phyloP scores from a whole-genome alignment of 148 eudicot genomes.

The Polygonum aviculare region DNA sequence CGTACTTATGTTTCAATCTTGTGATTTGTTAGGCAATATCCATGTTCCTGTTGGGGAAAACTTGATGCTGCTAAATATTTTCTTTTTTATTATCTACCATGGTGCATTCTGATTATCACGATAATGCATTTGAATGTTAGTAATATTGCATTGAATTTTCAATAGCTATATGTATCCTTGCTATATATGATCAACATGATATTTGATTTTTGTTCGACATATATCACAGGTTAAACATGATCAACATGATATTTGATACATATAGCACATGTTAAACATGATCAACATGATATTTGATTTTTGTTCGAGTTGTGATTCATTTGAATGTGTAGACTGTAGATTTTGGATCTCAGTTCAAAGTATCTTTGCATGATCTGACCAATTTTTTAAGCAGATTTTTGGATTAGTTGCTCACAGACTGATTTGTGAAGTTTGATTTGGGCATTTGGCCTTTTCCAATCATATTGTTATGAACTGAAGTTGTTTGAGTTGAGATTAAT shows the following conservation, averaged over 20 bases:
- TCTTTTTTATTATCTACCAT: no score
- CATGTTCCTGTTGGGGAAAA: neutral
- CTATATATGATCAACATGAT: neutral
- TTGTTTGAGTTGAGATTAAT: neutral
- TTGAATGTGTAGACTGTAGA: neutral
- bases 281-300: no score
- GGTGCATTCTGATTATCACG: no score
- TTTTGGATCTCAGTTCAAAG: neutral
- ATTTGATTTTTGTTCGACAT: neutral
- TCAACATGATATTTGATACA: no score
- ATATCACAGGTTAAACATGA: no score
- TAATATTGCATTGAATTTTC: no score
- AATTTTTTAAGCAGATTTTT: neutral
- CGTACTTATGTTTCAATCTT: neutral
- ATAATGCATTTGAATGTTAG: no score
- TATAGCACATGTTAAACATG: no score
- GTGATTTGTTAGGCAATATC: neutral
- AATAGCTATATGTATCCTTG: no score
- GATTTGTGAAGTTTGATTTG: no score
- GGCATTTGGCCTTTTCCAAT: no score
- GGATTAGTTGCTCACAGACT: neutral
- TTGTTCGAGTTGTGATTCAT: neutral
- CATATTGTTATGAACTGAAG: neutral
- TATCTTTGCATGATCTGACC: neutral
- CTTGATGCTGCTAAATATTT: neutral